These are phyloP conservation scores for Agapanthus africanus DNA, from an alignment of 106 monocot species.

Conservation along the genomic window DNA sequence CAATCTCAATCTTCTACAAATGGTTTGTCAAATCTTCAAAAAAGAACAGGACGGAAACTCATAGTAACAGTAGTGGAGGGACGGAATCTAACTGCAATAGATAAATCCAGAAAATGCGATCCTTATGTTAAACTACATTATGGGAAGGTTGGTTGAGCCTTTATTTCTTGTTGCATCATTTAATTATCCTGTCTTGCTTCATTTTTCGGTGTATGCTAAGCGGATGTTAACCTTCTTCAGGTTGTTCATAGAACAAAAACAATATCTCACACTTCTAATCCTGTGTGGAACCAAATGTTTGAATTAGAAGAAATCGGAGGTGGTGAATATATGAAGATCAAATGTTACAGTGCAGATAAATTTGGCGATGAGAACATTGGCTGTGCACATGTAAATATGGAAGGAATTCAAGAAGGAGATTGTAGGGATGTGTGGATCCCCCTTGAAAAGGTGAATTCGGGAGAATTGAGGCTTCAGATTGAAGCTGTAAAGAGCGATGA, in stretches of 20 bases:
- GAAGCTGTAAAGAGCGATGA: slow-evolving; percentile 53
- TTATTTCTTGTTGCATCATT: no score
- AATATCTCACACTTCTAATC: slow-evolving; percentile 39
- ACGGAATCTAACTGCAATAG: slow-evolving; percentile 24
- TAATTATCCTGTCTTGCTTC: no score
- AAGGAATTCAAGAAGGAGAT: slow-evolving; percentile 64
- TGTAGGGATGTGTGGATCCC: slow-evolving; percentile 76
- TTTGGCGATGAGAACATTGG: slow-evolving; percentile 88
- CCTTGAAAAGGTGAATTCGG: slow-evolving; percentile 77
- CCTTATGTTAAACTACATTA: slow-evolving; percentile 83
- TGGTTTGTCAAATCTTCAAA: slow-evolving; percentile 28
- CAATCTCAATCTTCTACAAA: slow-evolving; percentile 28
- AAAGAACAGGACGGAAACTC: slow-evolving; percentile 72
- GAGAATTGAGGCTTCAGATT: slow-evolving; percentile 75
- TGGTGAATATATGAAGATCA: slow-evolving; percentile 81
- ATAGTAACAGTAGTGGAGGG: slow-evolving; percentile 71
- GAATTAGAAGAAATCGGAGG: slow-evolving; percentile 85
- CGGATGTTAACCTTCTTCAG: slow-evolving; percentile 19
- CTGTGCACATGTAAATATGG: slow-evolving; percentile 62
- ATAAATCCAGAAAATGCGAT: slow-evolving; percentile 78
- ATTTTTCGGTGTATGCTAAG: neutral
- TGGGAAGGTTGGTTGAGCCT: slow-evolving; percentile 63
- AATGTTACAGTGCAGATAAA: slow-evolving; percentile 66
- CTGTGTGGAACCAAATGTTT: slow-evolving; percentile 70
- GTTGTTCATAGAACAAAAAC: slow-evolving; percentile 62